Conservation (phyloP, 495 filamentous ascomycete species). For the Aspergillus ellipticus region DNA sequence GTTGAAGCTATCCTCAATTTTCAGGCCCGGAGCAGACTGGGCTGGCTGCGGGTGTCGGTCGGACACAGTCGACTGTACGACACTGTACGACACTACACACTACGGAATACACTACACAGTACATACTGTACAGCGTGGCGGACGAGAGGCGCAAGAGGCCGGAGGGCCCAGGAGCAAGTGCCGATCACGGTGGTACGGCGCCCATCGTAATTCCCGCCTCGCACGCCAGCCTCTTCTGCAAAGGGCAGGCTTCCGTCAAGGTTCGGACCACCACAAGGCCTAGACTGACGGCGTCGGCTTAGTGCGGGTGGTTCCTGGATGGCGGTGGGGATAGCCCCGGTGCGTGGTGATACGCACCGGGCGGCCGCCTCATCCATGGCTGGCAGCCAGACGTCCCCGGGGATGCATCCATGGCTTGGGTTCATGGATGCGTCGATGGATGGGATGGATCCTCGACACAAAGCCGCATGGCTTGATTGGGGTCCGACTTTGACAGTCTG, state of each 20-base stretch:
- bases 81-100: too few relatives aligned
- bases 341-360: slow-evolving; percentile 21
- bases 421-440: neutral
- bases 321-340: slow-evolving; percentile 18
- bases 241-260: slow-evolving; percentile 9
- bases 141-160: neutral
- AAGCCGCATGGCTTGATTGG: neutral
- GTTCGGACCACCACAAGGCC: slow-evolving; percentile 25
- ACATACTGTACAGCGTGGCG: too few relatives aligned
- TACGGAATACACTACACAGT: too few relatives aligned
- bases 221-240: slow-evolving; percentile 12
- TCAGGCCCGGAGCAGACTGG: neutral
- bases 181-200: slow-evolving; percentile 15
- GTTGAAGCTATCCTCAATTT: neutral
- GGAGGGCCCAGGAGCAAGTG: slow-evolving; percentile 12
- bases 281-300: slow-evolving; percentile 26
- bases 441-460: neutral
- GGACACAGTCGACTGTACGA: too few relatives aligned
- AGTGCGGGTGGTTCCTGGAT: slow-evolving; percentile 23
- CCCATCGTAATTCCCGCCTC: slow-evolving; percentile 29
- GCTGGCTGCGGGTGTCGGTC: too few relatives aligned
- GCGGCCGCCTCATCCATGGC: neutral
- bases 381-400: too few relatives aligned
- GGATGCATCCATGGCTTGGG: too few relatives aligned
- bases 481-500: neutral